Evolutionary conservation across 345 rosid genomes (phyloP).

Genomic region (Boechera retrofracta): DNA sequence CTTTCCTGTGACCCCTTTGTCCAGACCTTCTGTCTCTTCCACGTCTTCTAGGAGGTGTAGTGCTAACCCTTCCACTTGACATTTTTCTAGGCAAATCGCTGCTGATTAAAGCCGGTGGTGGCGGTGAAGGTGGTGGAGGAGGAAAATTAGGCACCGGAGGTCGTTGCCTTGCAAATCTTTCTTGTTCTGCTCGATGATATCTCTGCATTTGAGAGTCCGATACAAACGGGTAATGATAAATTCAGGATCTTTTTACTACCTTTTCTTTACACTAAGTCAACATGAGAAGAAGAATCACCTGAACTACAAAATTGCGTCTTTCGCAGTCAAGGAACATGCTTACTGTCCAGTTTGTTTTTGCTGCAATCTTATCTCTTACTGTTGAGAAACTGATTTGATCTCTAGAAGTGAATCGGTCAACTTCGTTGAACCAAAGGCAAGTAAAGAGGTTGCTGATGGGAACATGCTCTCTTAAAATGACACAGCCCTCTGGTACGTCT

Average conservation of each 20-base stretch:
- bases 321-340: constrained; percentile 97
- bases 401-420: constrained; percentile 93
- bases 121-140: constrained; percentile 54
- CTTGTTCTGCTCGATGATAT: constrained; percentile 70
- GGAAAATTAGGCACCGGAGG: constrained; percentile 48
- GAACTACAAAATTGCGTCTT: constrained; percentile 94
- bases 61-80: constrained; percentile 49
- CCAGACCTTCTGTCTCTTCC: constrained; percentile 64
- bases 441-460: constrained; percentile 90
- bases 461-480: constrained; percentile 90
- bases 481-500: constrained; percentile 99
- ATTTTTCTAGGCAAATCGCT: constrained; percentile 48
- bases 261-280: neutral
- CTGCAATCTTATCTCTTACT: constrained; percentile 83
- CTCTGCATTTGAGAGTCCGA: constrained; percentile 55
- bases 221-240: constrained; percentile 3
- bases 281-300: constrained; percentile 56
- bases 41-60: constrained; percentile 55
- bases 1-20: constrained; percentile 74
- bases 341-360: constrained; percentile 80
- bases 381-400: constrained; percentile 97
- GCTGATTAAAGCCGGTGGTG: constrained; percentile 49
- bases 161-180: constrained; percentile 49
- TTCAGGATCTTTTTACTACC: neutral
- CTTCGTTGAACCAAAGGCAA: constrained; percentile 99